Conservation (phyloP, 306 rosid genomes). For the Casuarina glauca region DNA sequence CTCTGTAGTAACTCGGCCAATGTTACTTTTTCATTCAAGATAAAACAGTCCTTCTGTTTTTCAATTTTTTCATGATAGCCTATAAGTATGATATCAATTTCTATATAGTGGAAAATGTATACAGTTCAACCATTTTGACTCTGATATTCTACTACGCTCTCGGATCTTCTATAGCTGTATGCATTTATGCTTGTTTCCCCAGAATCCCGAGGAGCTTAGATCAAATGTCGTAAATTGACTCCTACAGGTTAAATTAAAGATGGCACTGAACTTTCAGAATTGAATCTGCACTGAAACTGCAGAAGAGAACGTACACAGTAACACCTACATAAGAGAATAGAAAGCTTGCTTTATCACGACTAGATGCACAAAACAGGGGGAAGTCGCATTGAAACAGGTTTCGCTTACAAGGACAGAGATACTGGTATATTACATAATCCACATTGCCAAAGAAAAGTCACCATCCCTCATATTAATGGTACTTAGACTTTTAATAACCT, state of each 20-base stretch:
- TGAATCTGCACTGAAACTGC: neutral
- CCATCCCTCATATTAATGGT: slow-evolving; percentile 1
- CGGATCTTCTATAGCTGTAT: no score
- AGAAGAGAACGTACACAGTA: neutral
- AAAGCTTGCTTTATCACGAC: neutral
- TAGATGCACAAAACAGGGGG: neutral
- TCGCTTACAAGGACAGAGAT: slow-evolving; percentile 1
- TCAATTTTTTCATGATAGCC: no score
- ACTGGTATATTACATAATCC: neutral
- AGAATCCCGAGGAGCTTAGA: neutral
- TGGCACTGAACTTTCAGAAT: neutral
- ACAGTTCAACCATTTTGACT: neutral
- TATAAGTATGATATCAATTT: no score
- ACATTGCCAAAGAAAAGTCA: neutral
- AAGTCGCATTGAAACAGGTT: neutral
- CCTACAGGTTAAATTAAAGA: neutral
- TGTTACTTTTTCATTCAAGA: no score
- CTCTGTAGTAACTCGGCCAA: no score
- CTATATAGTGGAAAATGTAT: no score
- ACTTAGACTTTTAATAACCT: neutral
- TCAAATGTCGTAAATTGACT: neutral
- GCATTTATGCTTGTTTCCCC: neutral
- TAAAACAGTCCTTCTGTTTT: no score
- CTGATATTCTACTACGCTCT: neutral
- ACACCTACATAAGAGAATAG: neutral